Evolutionary conservation across 805 yeast species (phyloP).

Genomic region (Ogataea philodendri): DNA sequence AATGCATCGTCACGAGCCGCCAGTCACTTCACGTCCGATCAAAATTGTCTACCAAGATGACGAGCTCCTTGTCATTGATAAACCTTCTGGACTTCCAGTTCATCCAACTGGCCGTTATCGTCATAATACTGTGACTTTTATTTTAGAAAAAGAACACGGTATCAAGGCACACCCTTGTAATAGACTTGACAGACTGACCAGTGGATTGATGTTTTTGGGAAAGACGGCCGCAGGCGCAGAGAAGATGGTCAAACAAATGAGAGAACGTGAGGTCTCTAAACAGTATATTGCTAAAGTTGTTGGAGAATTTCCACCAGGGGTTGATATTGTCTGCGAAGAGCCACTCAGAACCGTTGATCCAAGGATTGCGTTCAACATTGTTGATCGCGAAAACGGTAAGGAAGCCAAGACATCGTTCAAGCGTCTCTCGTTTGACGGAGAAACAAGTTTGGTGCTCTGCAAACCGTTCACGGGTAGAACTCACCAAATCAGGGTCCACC

Average conservation of each 20-base stretch:
- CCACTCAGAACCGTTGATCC: constrained; percentile 75
- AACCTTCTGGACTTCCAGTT: constrained; percentile 92
- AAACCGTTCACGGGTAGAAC: constrained; percentile 90
- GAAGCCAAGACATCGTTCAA: constrained; percentile 72
- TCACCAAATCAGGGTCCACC: constrained; percentile 91
- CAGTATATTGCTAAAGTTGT: constrained; percentile 84
- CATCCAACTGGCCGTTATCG: constrained; percentile 92
- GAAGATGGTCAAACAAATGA: constrained; percentile 63
- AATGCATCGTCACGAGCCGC: constrained; percentile 88
- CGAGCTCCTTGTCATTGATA: constrained; percentile 77
- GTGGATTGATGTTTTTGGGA: constrained; percentile 91
- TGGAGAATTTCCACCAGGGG: constrained; percentile 74
- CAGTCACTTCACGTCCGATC: constrained; percentile 61
- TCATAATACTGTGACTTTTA: constrained; percentile 71
- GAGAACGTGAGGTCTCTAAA: constrained; percentile 72
- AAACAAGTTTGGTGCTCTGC: constrained; percentile 71
- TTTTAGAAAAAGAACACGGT: constrained; percentile 68
- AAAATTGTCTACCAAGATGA: constrained; percentile 72
- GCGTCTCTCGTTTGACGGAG: constrained; percentile 65
- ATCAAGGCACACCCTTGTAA: constrained; percentile 77
- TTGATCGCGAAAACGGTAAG: constrained; percentile 55
- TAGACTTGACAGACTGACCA: constrained; percentile 84
- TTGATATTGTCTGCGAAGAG: constrained; percentile 51
- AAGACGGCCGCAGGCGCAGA: constrained; percentile 79
- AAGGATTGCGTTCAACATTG: constrained; percentile 62